These are phyloP conservation scores for Mortierella sp. DNA, from an alignment of 371 early-diverging fungal species.

Conservation along the genomic window DNA sequence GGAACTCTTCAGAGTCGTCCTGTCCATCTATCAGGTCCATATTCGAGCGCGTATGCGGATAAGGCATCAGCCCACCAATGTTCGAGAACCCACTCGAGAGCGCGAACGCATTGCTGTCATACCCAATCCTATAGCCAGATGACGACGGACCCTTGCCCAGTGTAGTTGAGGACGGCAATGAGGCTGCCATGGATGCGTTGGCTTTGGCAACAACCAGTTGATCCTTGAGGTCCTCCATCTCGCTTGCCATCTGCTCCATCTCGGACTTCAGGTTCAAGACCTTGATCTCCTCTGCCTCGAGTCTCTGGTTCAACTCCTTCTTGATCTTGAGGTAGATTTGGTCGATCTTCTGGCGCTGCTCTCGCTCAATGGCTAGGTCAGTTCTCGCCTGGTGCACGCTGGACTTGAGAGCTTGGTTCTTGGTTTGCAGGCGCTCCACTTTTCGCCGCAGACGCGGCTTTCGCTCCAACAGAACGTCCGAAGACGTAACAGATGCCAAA, in stretches of 20 bases:
- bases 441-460: conserved; percentile 22
- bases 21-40: conserved; percentile 23
- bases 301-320: conserved; percentile 31
- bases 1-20: conserved; percentile 48
- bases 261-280: conserved; percentile 21
- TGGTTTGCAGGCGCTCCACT: conserved; percentile 25
- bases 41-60: conserved; percentile 7
- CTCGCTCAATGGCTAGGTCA: conserved; percentile 35
- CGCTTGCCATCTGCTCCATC: conserved; percentile 32
- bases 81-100: conserved; percentile 36
- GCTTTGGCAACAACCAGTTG: conserved; percentile 7
- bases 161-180: not conserved
- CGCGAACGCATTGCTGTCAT: conserved; percentile 29
- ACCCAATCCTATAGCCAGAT: conserved; percentile 25
- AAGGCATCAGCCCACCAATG: conserved; percentile 23
- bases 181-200: not conserved
- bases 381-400: conserved; percentile 26
- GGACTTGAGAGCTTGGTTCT: conserved; percentile 29
- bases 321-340: conserved; percentile 29
- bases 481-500: not conserved
- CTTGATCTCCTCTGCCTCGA: conserved; percentile 36
- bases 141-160: conserved; percentile 3
- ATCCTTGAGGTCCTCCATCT: conserved; percentile 32
- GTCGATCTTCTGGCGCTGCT: conserved; percentile 36
- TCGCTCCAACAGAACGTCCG: conserved; percentile 14